Evolutionary conservation across 2,329 filamentous ascomycete species (phyloP).

Genomic region (Epichloe elymi): DNA sequence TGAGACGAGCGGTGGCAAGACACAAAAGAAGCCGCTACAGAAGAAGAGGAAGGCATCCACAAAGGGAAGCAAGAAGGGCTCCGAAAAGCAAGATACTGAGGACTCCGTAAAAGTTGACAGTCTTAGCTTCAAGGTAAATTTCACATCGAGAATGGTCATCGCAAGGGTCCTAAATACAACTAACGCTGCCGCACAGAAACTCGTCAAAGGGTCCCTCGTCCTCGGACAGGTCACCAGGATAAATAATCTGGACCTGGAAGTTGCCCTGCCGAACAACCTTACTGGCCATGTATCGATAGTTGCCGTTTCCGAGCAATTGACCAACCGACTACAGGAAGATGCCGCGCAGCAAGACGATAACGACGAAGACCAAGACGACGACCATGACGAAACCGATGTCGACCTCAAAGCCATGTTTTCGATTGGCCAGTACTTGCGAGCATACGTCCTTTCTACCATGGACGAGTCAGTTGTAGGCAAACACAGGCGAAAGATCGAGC

Average conservation of each 20-base stretch:
- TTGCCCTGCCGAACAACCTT: conserved; percentile 87
- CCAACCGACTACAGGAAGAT: conserved; percentile 59
- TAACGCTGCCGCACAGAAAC: conserved; percentile 40
- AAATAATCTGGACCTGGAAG: conserved; percentile 61
- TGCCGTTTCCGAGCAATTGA: conserved; percentile 74
- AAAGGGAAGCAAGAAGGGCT: conserved; percentile 39
- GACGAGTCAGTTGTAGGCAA: conserved; percentile 50
- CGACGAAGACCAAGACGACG: conserved; percentile 26
- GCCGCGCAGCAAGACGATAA: conserved; percentile 42
- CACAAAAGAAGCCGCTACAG: conserved; percentile 31
- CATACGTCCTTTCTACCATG: conserved; percentile 65
- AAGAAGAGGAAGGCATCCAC: conserved; percentile 41
- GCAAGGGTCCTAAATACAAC: conserved; percentile 7
- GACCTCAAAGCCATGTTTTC: conserved; percentile 65
- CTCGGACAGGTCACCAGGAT: conserved; percentile 78
- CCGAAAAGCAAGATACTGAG: conserved; percentile 31
- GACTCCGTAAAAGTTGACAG: conserved; percentile 64
- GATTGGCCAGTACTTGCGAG: conserved; percentile 78
- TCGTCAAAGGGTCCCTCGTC: conserved; percentile 74
- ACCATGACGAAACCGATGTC: conserved; percentile 42
- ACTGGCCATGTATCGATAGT: conserved; percentile 81
- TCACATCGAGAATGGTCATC: not conserved
- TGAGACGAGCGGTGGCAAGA: conserved; percentile 30
- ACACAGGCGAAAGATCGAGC: conserved; percentile 68
- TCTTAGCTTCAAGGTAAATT: conserved; percentile 70